phyloP scores from a whole-genome alignment of 2,329 filamentous ascomycete genomes.

The Claviceps maximensis region DNA sequence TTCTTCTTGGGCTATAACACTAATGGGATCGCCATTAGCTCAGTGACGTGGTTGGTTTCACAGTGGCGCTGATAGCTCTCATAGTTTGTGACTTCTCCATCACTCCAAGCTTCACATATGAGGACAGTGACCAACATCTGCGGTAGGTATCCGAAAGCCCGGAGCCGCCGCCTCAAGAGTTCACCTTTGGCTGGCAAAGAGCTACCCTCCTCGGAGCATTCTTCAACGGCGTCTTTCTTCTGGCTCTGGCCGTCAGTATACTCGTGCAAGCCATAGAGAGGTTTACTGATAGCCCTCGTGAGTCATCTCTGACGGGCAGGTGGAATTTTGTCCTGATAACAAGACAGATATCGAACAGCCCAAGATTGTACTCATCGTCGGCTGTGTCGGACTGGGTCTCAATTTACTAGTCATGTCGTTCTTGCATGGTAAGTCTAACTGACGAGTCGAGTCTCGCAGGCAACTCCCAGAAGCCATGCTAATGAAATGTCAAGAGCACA shows the following conservation, averaged over 20 bases:
- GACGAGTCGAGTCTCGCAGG: background rate
- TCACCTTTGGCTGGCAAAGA: constrained; percentile 62
- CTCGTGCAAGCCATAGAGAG: constrained; percentile 61
- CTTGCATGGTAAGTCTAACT: constrained; percentile 41
- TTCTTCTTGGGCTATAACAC: background rate
- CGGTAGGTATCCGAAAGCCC: constrained; percentile 38
- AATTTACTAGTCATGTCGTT: constrained; percentile 56
- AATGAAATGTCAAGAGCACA: constrained; percentile 15
- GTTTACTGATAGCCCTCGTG: constrained; percentile 45
- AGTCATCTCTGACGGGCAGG: constrained; percentile 9
- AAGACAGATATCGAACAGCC: constrained; percentile 48
- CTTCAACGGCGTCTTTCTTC: constrained; percentile 65
- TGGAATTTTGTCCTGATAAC: constrained; percentile 5
- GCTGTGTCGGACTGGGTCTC: constrained; percentile 49
- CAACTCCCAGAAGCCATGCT: background rate
- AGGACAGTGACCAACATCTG: background rate
- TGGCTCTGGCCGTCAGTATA: constrained; percentile 60
- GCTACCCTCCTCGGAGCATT: constrained; percentile 63
- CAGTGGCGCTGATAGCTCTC: constrained; percentile 51
- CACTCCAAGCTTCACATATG: background rate
- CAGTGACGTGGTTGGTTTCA: constrained; percentile 57
- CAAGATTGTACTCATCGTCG: constrained; percentile 54
- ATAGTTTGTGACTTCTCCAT: constrained; percentile 29
- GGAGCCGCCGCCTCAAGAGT: constrained; percentile 34
- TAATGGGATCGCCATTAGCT: constrained; percentile 31